Evolutionary conservation across 306 rosid species (phyloP).

Genomic region (Quercus dentata): DNA sequence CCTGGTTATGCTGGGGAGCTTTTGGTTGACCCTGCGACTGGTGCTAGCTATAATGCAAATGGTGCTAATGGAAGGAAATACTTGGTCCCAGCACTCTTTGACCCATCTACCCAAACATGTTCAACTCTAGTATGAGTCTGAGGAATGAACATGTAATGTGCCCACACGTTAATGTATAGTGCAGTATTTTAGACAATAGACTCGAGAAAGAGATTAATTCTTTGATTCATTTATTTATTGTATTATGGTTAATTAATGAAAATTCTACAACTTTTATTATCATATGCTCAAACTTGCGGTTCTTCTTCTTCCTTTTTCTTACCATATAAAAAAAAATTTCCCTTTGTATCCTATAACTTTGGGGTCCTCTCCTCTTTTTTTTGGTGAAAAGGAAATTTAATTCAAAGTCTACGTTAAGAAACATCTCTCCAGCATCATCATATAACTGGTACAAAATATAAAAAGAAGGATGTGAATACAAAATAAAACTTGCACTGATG

Average conservation of each 20-base stretch:
- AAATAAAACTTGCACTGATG: too few species aligned
- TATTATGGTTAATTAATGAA: not conserved
- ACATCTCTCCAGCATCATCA: too few species aligned
- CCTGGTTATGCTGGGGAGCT: constrained; percentile 56
- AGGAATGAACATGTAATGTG: not conserved
- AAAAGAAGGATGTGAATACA: too few species aligned
- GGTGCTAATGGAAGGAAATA: constrained; percentile 49
- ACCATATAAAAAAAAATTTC: too few species aligned
- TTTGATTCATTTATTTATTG: constrained; percentile 15
- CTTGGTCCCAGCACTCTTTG: constrained; percentile 54
- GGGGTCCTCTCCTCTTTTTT: too few species aligned
- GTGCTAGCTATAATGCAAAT: constrained; percentile 54
- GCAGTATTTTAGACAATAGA: not conserved
- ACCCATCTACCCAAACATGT: constrained; percentile 51
- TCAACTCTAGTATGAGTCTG: constrained; percentile 39
- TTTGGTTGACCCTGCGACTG: constrained; percentile 36
- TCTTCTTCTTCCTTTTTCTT: too few species aligned
- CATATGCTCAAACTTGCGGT: too few species aligned
- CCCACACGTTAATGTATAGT: too few species aligned
- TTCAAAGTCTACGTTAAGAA: too few species aligned
- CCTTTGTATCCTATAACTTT: too few species aligned
- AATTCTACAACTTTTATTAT: not conserved
- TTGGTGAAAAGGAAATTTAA: too few species aligned
- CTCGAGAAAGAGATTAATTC: not conserved
- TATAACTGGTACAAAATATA: too few species aligned